A percentile compares a stretch with the other conserved stretches of the same genome.
Conservation (phyloP, 148 eudicot genomes). For the Camellia granthamiana region DNA sequence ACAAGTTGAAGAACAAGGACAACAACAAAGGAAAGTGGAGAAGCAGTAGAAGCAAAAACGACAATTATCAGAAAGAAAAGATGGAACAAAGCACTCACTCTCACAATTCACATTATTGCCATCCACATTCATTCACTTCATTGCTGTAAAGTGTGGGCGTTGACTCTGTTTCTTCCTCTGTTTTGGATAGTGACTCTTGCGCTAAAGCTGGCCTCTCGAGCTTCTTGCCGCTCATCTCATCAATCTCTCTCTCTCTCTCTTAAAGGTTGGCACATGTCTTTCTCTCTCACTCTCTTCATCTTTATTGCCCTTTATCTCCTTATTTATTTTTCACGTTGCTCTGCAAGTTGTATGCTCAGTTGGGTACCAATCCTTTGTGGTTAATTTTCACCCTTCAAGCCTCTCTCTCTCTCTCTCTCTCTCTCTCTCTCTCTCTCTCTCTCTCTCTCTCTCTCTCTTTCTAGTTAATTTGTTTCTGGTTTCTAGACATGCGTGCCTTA, state of each 20-base stretch:
- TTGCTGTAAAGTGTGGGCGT: conserved; percentile 22
- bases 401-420: background rate
- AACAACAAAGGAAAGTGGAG: conserved; percentile 9
- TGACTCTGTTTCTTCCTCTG: conserved; percentile 23
- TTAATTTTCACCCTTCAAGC: background rate
- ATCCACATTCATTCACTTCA: background rate
- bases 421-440: background rate
- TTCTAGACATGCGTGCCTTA: background rate
- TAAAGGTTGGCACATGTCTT: conserved; percentile 18
- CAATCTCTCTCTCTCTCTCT: conserved; percentile 24
- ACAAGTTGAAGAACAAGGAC: conserved; percentile 15
- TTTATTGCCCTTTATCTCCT: conserved; percentile 16
- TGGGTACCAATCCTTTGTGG: conserved; percentile 8
- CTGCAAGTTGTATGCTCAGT: conserved; percentile 9
- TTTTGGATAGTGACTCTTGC: conserved; percentile 24
- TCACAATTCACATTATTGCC: no score
- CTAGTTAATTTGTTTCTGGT: background rate
- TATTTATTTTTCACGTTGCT: conserved; percentile 19
- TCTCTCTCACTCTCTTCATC: conserved; percentile 20
- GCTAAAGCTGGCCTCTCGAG: conserved; percentile 17
- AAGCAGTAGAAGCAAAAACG: conserved; percentile 5
- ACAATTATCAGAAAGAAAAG: background rate
- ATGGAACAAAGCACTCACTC: conserved; percentile 3
- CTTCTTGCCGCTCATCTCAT: conserved; percentile 25
- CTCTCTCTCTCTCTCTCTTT: no score